phyloP scores from a whole-genome alignment of 179 eudicot species.

The Silene coronaria region DNA sequence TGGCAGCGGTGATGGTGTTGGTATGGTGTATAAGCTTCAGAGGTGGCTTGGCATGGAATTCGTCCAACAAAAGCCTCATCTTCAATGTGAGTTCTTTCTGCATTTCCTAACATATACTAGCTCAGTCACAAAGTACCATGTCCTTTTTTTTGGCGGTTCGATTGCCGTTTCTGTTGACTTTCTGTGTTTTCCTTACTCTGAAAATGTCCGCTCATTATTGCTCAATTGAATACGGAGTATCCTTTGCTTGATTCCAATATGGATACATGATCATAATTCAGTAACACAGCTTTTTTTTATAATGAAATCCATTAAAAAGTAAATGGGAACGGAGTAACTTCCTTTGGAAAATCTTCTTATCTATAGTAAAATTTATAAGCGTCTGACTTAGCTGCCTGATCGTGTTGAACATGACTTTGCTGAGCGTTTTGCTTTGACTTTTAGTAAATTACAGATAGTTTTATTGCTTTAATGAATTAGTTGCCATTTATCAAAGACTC shows the following conservation, averaged over 20 bases:
- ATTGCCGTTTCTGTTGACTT: neutral
- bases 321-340: neutral
- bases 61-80: conserved; percentile 70
- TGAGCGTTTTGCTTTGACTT: neutral
- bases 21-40: conserved; percentile 64
- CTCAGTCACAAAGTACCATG: neutral
- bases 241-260: neutral
- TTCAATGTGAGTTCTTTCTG: conserved; percentile 50
- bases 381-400: neutral
- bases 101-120: neutral
- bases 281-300: neutral
- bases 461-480: neutral
- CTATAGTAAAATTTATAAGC: neutral
- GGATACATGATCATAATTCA: neutral
- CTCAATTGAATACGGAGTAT: neutral
- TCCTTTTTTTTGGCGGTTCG: neutral
- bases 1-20: conserved; percentile 63
- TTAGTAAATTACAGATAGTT: neutral
- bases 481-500: neutral
- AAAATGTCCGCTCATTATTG: neutral
- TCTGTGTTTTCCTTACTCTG: neutral
- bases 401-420: conserved; percentile 10
- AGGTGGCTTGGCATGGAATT: conserved; percentile 88
- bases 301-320: neutral
- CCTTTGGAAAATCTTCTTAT: neutral